phyloP scores from a whole-genome alignment of 179 eudicot genomes.

The Heliamphora pulchella region DNA sequence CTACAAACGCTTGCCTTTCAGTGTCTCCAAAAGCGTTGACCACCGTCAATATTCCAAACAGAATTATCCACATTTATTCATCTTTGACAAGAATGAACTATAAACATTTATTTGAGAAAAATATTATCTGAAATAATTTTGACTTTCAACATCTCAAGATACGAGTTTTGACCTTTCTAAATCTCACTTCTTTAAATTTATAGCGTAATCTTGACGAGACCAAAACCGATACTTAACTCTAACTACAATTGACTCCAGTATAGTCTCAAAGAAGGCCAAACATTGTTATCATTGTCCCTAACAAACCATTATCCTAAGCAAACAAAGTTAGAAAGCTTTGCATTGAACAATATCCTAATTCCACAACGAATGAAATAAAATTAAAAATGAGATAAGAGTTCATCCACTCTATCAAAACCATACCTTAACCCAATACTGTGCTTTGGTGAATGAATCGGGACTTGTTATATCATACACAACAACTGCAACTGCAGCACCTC shows the following conservation, averaged over 20 bases:
- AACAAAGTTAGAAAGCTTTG: background rate
- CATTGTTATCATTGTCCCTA: background rate
- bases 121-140: background rate
- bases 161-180: background rate
- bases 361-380: background rate
- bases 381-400: conserved; percentile 11
- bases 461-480: conserved; percentile 86
- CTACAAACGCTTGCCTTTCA: background rate
- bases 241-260: background rate
- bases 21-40: background rate
- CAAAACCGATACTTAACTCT: background rate
- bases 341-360: background rate
- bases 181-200: background rate
- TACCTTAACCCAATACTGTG: conserved; percentile 98
- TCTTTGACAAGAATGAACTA: background rate
- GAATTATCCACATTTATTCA: background rate
- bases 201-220: background rate
- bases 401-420: background rate
- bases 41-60: background rate
- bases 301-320: background rate
- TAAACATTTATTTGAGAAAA: background rate
- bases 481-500: conserved; percentile 96
- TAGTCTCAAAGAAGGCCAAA: background rate
- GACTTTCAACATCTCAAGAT: background rate
- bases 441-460: conserved; percentile 78